Conservation (phyloP, 768 basidiomycete species). For the Hericium coralloides region DNA sequence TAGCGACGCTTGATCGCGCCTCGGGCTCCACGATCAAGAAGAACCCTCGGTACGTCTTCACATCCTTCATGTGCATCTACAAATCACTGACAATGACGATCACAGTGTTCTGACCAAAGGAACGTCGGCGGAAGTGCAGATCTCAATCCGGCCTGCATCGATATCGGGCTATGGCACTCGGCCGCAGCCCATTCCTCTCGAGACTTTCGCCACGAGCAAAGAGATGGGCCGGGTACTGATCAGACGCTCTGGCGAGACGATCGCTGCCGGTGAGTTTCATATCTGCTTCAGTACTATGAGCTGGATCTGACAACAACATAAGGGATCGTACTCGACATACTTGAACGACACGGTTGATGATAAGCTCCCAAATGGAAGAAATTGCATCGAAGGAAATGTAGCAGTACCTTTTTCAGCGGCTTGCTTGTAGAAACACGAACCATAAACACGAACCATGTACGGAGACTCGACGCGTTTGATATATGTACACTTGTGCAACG, state of each 20-base stretch:
- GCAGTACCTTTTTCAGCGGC: too few species aligned
- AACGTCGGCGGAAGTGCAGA: constrained; percentile 77
- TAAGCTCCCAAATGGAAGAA: too few species aligned
- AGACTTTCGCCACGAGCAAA: constrained; percentile 82
- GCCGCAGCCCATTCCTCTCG: constrained; percentile 68
- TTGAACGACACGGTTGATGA: background rate
- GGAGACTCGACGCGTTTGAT: background rate
- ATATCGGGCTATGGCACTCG: constrained; percentile 36
- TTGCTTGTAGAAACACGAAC: background rate
- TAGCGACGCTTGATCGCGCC: constrained; percentile 71
- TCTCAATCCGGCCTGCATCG: constrained; percentile 55
- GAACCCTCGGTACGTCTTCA: constrained; percentile 62
- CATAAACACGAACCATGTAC: background rate
- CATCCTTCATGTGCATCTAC: background rate
- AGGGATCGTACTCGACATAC: background rate
- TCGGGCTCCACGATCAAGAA: constrained; percentile 64
- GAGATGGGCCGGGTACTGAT: constrained; percentile 93
- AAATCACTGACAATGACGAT: constrained; percentile 3
- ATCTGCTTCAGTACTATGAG: background rate
- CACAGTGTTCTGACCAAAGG: constrained; percentile 79
- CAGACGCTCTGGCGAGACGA: constrained; percentile 85
- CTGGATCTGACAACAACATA: too few species aligned
- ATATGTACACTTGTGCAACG: background rate
- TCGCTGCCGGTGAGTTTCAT: constrained; percentile 68
- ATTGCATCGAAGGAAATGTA: too few species aligned